Evolutionary conservation across 768 basidiomycete species (phyloP).

Genomic region (Kwoniella botswanensis): DNA sequence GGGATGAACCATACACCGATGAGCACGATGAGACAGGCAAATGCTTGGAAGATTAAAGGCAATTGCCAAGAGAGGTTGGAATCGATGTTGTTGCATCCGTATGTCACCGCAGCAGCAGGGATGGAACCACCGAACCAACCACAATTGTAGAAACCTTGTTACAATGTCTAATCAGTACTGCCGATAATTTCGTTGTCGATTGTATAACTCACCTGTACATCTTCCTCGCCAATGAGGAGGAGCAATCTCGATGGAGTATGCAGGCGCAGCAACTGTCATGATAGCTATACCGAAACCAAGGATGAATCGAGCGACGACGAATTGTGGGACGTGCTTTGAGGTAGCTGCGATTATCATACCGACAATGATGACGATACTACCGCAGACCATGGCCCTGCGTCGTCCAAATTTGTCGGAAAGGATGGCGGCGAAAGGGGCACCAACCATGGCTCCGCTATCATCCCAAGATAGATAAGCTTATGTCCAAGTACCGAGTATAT

Average conservation of each 20-base stretch:
- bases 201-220: conserved; percentile 16
- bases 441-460: conserved; percentile 43
- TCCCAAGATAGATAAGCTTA: background rate
- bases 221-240: conserved; percentile 56
- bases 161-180: background rate
- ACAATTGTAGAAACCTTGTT: conserved; percentile 38
- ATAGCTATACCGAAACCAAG: conserved; percentile 65
- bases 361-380: conserved; percentile 42
- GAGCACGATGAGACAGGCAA: conserved; percentile 28
- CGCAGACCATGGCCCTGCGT: conserved; percentile 55
- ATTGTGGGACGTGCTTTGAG: conserved; percentile 61
- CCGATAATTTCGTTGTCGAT: background rate
- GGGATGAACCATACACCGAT: conserved; percentile 34
- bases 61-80: conserved; percentile 37
- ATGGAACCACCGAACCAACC: conserved; percentile 39
- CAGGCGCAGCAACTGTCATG: conserved; percentile 55
- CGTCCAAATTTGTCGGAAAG: conserved; percentile 56
- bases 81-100: conserved; percentile 40
- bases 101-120: conserved; percentile 34
- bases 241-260: conserved; percentile 67
- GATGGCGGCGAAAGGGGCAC: conserved; percentile 54
- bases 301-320: conserved; percentile 63
- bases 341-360: conserved; percentile 64
- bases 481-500: too few relatives aligned
- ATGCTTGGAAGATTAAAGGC: conserved; percentile 36